These are phyloP conservation scores for Thalassiosira hispida DNA, from an alignment of 352 stramenopile genomes.

Conservation along the genomic window DNA sequence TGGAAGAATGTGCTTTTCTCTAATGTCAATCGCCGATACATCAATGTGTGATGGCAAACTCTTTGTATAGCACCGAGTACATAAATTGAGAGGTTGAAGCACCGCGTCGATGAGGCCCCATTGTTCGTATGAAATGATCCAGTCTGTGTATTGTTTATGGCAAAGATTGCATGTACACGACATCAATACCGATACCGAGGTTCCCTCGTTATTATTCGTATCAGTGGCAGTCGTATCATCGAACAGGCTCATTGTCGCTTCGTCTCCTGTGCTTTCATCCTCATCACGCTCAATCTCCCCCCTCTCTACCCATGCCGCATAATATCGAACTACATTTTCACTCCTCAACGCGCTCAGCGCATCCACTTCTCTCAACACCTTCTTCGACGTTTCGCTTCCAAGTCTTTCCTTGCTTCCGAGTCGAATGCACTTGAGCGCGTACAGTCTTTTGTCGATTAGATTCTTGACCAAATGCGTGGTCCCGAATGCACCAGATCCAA, in stretches of 20 bases:
- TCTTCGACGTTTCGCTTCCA: slow-evolving; percentile 8
- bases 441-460: slow-evolving; percentile 15
- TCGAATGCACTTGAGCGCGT: slow-evolving; percentile 34
- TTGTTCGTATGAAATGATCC: slow-evolving; percentile 23
- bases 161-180: slow-evolving; percentile 21
- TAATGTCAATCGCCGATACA: slow-evolving; percentile 43
- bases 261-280: slow-evolving; percentile 4
- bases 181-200: neutral
- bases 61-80: slow-evolving; percentile 51
- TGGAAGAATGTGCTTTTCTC: slow-evolving; percentile 26
- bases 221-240: no score
- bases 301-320: slow-evolving; percentile 29
- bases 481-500: slow-evolving; percentile 21
- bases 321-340: slow-evolving; percentile 39
- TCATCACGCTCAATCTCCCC: slow-evolving; percentile 27
- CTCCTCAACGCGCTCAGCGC: slow-evolving; percentile 25
- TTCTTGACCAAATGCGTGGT: slow-evolving; percentile 29
- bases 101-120: slow-evolving; percentile 61
- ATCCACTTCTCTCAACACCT: slow-evolving; percentile 30
- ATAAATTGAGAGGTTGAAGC: slow-evolving; percentile 58
- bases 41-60: slow-evolving; percentile 45
- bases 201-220: neutral
- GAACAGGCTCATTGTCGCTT: no score
- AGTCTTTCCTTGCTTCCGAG: slow-evolving; percentile 5
- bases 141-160: slow-evolving; percentile 17